These are phyloP conservation scores for Solanum dulcamara DNA, from an alignment of 257 asterid species.

Conservation along the genomic window DNA sequence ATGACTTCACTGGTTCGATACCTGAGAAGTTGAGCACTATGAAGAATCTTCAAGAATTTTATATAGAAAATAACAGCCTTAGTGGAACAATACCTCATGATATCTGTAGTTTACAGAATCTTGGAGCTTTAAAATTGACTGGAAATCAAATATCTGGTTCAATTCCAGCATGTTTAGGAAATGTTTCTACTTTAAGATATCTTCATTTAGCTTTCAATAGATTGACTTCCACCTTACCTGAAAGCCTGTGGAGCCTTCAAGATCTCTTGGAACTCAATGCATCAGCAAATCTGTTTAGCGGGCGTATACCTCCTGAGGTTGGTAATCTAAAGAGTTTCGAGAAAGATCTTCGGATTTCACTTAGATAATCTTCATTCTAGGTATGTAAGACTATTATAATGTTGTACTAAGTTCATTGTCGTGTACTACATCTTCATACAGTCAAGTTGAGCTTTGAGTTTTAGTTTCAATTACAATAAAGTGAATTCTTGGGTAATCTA, in stretches of 20 bases:
- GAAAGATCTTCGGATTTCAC: no score
- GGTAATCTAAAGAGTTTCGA: neutral
- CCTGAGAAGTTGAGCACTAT: neutral
- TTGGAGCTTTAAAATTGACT: neutral
- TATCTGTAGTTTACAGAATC: neutral
- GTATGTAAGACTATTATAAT: no score
- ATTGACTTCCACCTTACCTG: slow-evolving; percentile 1
- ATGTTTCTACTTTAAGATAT: neutral
- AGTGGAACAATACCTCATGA: neutral
- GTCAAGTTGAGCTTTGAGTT: no score
- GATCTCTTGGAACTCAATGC: neutral
- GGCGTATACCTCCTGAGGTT: neutral
- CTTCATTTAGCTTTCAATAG: neutral
- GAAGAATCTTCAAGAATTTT: neutral
- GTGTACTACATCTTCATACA: no score
- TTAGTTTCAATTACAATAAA: no score
- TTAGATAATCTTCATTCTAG: no score
- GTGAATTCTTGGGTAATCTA: no score
- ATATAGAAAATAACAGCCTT: neutral
- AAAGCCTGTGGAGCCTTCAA: neutral
- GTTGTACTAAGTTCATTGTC: no score
- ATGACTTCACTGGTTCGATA: neutral
- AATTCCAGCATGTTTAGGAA: slow-evolving; percentile 5
- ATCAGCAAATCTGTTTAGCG: neutral
- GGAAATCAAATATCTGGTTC: neutral